phyloP scores from a whole-genome alignment of 2,329 filamentous ascomycete genomes.

The Apiospora hydei region DNA sequence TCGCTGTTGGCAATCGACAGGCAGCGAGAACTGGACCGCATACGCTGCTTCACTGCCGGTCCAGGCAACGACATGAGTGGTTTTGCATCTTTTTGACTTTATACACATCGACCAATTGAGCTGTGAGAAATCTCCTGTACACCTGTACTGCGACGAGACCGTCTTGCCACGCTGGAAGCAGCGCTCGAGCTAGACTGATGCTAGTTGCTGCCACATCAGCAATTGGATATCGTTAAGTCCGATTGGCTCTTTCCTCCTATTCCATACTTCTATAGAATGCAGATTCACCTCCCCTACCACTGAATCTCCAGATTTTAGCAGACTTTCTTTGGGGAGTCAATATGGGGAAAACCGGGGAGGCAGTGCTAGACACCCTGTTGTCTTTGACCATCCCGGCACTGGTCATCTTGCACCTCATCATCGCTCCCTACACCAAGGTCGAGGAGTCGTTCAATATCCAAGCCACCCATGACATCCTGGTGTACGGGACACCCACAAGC shows the following conservation, averaged over 20 bases:
- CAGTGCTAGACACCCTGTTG: constrained; percentile 53
- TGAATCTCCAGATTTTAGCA: not conserved
- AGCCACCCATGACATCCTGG: constrained; percentile 87
- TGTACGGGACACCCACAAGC: constrained; percentile 74
- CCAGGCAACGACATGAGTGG: not conserved
- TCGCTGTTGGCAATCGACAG: not conserved
- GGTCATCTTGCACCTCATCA: constrained; percentile 72
- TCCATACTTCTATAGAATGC: not conserved
- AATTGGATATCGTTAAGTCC: not conserved
- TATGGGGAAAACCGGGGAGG: not conserved
- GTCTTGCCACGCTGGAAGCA: not conserved
- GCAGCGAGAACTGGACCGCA: not conserved
- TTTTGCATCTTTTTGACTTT: not conserved
- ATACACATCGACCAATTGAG: not conserved
- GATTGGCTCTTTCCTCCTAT: not conserved
- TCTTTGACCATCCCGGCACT: constrained; percentile 66
- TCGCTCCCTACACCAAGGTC: constrained; percentile 93
- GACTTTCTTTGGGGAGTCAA: constrained; percentile 15
- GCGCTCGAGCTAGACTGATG: not conserved
- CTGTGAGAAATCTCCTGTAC: not conserved
- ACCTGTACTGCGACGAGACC: not conserved
- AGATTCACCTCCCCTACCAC: not conserved
- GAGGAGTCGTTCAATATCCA: constrained; percentile 99
- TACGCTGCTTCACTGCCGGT: not conserved
- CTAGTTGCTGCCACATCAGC: not conserved